phyloP scores from a whole-genome alignment of 129 eudicot species.

The Saposhnikovia divaricata region DNA sequence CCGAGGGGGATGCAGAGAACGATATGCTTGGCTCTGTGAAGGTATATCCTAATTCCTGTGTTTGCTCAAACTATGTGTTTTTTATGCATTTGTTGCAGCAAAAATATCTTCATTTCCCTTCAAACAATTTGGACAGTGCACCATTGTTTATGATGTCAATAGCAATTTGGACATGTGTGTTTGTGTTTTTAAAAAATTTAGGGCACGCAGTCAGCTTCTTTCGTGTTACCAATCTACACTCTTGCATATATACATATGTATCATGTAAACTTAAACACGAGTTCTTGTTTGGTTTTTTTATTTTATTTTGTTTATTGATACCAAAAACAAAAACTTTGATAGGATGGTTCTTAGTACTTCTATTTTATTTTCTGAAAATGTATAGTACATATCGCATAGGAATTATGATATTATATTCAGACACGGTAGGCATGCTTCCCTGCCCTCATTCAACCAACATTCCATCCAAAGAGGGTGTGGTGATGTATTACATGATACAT shows the following conservation, averaged over 20 bases:
- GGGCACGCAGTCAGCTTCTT: neutral
- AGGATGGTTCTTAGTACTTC: neutral
- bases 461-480: neutral
- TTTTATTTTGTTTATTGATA: neutral
- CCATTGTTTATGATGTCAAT: neutral
- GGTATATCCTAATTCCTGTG: conserved; percentile 27
- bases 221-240: neutral
- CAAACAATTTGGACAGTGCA: neutral
- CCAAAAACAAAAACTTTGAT: neutral
- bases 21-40: conserved; percentile 99
- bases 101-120: neutral
- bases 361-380: neutral
- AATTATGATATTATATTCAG: neutral
- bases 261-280: neutral
- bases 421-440: neutral
- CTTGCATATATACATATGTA: neutral
- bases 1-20: conserved; percentile 68
- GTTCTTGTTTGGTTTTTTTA: neutral
- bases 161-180: neutral
- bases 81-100: neutral
- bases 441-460: neutral
- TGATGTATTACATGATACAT: neutral
- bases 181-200: neutral
- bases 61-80: neutral
- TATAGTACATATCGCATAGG: neutral